These are phyloP conservation scores for Limtongia smithiae DNA, from an alignment of 805 yeast species.

Conservation along the genomic window DNA sequence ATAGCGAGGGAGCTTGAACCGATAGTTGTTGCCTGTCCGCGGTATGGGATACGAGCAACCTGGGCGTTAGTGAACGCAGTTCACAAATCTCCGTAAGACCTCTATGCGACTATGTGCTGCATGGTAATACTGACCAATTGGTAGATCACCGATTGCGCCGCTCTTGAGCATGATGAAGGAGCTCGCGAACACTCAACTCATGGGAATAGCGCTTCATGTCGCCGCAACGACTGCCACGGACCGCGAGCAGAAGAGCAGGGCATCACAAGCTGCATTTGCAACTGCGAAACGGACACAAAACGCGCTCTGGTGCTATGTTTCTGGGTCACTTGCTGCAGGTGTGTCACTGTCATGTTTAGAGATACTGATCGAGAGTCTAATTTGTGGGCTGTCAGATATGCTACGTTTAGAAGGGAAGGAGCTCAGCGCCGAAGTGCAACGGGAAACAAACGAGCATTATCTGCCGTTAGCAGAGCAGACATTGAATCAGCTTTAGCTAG, in stretches of 20 bases:
- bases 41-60: too few relatives aligned
- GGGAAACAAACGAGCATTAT: constrained; percentile 5
- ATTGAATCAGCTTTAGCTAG: too few relatives aligned
- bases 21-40: neutral
- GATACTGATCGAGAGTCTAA: too few relatives aligned
- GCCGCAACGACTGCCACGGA: constrained; percentile 10
- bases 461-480: constrained; percentile 6
- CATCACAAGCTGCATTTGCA: constrained; percentile 16
- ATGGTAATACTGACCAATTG: neutral
- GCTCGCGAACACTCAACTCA: constrained; percentile 20
- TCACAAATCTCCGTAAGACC: neutral
- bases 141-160: constrained; percentile 1
- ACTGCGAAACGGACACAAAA: constrained; percentile 19
- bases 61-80: too few relatives aligned
- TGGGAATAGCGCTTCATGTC: constrained; percentile 18
- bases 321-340: constrained; percentile 12
- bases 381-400: constrained; percentile 3
- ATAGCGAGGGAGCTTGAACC: neutral
- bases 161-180: constrained; percentile 9
- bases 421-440: constrained; percentile 16
- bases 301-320: constrained; percentile 25
- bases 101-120: neutral
- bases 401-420: constrained; percentile 13
- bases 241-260: constrained; percentile 3
- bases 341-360: too few relatives aligned